Evolutionary conservation across 768 basidiomycete genomes (phyloP), one percentile per base, ranked within the genome.

Genomic region (Cystofilobasidium ferigula): DNA sequence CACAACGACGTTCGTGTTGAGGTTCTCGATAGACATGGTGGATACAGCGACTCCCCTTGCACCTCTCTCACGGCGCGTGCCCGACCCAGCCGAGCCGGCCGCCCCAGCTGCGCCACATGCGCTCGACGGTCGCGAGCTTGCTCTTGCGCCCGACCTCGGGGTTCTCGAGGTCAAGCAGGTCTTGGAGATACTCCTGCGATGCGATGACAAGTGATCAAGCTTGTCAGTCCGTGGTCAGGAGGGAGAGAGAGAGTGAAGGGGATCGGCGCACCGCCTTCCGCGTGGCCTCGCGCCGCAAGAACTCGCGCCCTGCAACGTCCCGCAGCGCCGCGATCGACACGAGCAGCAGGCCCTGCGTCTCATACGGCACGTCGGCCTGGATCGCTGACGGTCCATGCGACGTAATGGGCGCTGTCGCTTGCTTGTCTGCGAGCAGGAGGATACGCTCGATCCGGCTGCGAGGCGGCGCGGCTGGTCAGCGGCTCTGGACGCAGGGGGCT

Each of bases 51-150:
- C n/a, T n/a, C n/a, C n/a, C n/a, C n/a, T n/a, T n/a, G n/a, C n/a
- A n/a, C n/a, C n/a, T n/a, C n/a, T n/a, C n/a, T n/a, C n/a, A n/a
- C n/a, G n/a, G n/a, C n/a, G n/a, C n/a, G n/a, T n/a, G n/a, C n/a
- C n/a, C n/a, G n/a, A n/a, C n/a, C 87, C 85, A 91, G 24, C 82
- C 85, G 24, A 88, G 78, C n/a, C 79, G 77, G 9, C 71, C 76
- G 0, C 86, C 86, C 89, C 90, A 97, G 63, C 83, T 84, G 71
- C 86, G 82, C 89, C 91, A 90, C 84, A 94, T 90, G 73, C 89
- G 77, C 57, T 90, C 84, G 6, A 94, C 78, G 2, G 92, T 86
- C 54, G 80, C 77, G 73, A 89, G 73, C 77, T 93, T 91, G 71
- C 88, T 88, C 56, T 79, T 79, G 62, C 84, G 78, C 10, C 81